phyloP scores from a whole-genome alignment of 2,329 filamentous ascomycete genomes.

The Apiospora saccharicola region DNA sequence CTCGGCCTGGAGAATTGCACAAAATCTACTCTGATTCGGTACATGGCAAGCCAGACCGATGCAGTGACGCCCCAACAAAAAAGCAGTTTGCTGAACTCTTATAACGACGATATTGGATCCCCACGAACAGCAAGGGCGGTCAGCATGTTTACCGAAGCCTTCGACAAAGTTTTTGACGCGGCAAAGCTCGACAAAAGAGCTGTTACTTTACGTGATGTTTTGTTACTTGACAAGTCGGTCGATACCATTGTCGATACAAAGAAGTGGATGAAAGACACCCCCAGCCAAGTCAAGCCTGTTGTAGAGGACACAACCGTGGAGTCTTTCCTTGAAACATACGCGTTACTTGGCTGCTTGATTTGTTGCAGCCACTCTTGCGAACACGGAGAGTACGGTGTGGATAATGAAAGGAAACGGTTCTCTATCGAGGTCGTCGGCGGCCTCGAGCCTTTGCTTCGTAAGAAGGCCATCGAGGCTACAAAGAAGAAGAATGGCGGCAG shows the following conservation, averaged over 20 bases:
- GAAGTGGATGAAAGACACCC: slow-evolving; percentile 57
- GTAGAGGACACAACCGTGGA: slow-evolving; percentile 51
- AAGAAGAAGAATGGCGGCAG: slow-evolving; percentile 31
- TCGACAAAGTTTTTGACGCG: slow-evolving; percentile 61
- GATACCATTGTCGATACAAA: slow-evolving; percentile 63
- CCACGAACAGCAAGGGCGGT: slow-evolving; percentile 53
- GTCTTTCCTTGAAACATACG: slow-evolving; percentile 60
- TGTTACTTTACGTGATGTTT: slow-evolving; percentile 59
- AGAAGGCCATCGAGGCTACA: slow-evolving; percentile 35
- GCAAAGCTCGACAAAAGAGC: slow-evolving; percentile 44
- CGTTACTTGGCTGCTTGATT: slow-evolving; percentile 63
- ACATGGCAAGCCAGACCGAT: slow-evolving; percentile 57
- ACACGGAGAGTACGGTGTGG: slow-evolving; percentile 64
- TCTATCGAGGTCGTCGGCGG: slow-evolving; percentile 55
- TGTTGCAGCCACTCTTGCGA: slow-evolving; percentile 68
- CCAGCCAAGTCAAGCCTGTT: slow-evolving; percentile 43
- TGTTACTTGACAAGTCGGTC: slow-evolving; percentile 60
- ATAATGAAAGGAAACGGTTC: slow-evolving; percentile 61
- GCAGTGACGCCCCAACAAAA: slow-evolving; percentile 63
- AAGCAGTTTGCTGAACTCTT: slow-evolving; percentile 57
- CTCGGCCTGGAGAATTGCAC: slow-evolving; percentile 60
- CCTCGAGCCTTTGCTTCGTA: slow-evolving; percentile 44
- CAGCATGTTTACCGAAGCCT: slow-evolving; percentile 62
- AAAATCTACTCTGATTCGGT: slow-evolving; percentile 59
- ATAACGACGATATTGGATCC: slow-evolving; percentile 51